A percentile compares a stretch with the other conserved stretches of the same genome.
Evolutionary conservation across 495 filamentous ascomycete species (phyloP).

Genomic region (Lophiostoma macrostomum): DNA sequence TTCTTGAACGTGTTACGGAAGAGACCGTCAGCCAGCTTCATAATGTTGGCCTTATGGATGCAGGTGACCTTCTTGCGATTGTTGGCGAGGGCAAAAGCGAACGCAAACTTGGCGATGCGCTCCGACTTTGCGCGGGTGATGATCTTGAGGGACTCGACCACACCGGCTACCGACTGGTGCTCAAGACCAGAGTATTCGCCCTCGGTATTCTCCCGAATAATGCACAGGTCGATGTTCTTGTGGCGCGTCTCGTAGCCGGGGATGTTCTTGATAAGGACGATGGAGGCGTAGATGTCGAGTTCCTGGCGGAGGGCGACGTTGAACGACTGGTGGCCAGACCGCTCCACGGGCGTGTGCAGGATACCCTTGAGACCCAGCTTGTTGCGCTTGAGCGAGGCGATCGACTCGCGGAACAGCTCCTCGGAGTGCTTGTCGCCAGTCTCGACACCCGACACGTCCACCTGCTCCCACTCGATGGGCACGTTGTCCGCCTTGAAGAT

Average conservation of each 20-base stretch:
- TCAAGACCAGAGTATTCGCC: slow-evolving; percentile 98
- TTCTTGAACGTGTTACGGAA: slow-evolving; percentile 96
- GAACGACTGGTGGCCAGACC: slow-evolving; percentile 98
- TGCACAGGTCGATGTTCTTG: slow-evolving; percentile 93
- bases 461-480: slow-evolving; percentile 96
- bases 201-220: slow-evolving; percentile 99
- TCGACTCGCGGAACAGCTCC: slow-evolving; percentile 89
- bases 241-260: slow-evolving; percentile 96
- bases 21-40: slow-evolving; percentile 98
- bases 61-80: slow-evolving; percentile 98
- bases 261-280: slow-evolving; percentile 98
- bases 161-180: slow-evolving; percentile 94
- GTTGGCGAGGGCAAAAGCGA: slow-evolving; percentile 95
- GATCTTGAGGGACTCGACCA: slow-evolving; percentile 99
- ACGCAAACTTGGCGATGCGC: slow-evolving; percentile 97
- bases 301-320: slow-evolving; percentile 98
- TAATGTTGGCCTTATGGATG: slow-evolving; percentile 99
- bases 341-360: slow-evolving; percentile 92
- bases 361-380: slow-evolving; percentile 98
- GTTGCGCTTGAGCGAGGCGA: slow-evolving; percentile 93
- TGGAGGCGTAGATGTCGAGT: slow-evolving; percentile 98
- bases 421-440: slow-evolving; percentile 84
- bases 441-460: slow-evolving; percentile 91
- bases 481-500: slow-evolving; percentile 99
- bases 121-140: slow-evolving; percentile 98